These are phyloP conservation scores for Aspergillus hancockii DNA, from an alignment of 495 filamentous ascomycete species.

Conservation along the genomic window DNA sequence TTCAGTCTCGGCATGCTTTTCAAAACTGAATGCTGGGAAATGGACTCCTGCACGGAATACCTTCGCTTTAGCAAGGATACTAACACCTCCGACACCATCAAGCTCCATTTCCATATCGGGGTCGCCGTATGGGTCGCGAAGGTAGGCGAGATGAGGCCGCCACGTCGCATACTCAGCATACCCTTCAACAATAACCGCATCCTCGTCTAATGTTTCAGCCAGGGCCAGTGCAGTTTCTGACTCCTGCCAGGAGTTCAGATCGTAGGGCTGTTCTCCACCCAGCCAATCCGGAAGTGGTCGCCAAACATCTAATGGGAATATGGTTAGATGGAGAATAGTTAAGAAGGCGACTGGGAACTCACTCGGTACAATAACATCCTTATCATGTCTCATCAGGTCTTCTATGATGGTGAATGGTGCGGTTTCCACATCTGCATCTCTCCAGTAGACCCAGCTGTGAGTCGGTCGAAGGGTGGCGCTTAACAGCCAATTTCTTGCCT, in stretches of 20 bases:
- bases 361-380: constrained; percentile 99
- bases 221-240: constrained; percentile 94
- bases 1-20: constrained; percentile 98
- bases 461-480: constrained; percentile 91
- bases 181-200: constrained; percentile 98
- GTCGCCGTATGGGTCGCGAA: constrained; percentile 95
- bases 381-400: constrained; percentile 98
- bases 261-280: constrained; percentile 97
- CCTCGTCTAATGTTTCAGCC: constrained; percentile 94
- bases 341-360: constrained; percentile 43
- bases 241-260: constrained; percentile 99
- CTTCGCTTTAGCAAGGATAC: constrained; percentile 92
- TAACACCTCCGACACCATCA: constrained; percentile 95
- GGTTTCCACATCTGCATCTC: constrained; percentile 97
- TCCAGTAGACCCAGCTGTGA: constrained; percentile 99
- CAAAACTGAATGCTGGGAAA: constrained; percentile 98
- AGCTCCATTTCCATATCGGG: constrained; percentile 99
- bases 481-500: constrained; percentile 95
- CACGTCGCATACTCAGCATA: constrained; percentile 99
- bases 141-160: constrained; percentile 95
- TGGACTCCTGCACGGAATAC: constrained; percentile 95
- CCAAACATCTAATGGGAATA: constrained; percentile 80
- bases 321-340: constrained; percentile 15
- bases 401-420: constrained; percentile 95
- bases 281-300: constrained; percentile 98